Evolutionary conservation across 192 early-diverging fungal genomes (phyloP), one percentile per base, ranked within the genome.

Genomic region (Coemansia sp.): DNA sequence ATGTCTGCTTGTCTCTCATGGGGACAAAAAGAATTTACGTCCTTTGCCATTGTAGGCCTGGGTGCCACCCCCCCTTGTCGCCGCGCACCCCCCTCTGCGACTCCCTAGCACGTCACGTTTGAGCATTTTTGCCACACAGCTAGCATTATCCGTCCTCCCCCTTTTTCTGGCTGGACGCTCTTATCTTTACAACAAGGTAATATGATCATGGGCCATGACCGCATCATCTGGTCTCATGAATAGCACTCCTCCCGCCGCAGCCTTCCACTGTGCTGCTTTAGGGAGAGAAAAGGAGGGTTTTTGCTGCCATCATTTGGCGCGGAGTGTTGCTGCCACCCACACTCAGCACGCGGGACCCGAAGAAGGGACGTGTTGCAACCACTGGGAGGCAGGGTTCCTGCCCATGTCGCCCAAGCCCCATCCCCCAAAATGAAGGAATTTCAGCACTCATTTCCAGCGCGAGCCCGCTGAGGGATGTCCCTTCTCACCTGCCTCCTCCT

Each of bases 131-230:
- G 56, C 33, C 31, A 37, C 56, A 20, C 56, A 34, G 34, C n/a
- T 0, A 37, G 56, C 56, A 58, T 58, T 58, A 58, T 58, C 56
- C 20, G 34, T 23, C 34, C 34, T 58, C 34, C 34, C 56, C n/a
- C 36, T 10, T 58, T 58, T 34, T 23, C 3, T 56, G 13, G 7
- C 16, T 13, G 8, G 51, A 4, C 16, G 28, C 28, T n/a, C 51
- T 55, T 55, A 55, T 55, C 56, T 58, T 26, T 28, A 3, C 18
- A 58, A 58, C 33, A 37, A 58, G 4, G 18, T 7, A 58, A 58
- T 31, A 36, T 58, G 56, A 58, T 58, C 56, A 58, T 58, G 56
- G 56, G 56, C 56, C 56, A 36, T 58, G 56, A 34, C 56, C 34
- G 56, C 34, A 37, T 58, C 56, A 58, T 58, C 31, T 58, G 56